Evolutionary conservation across 352 stramenopile species (phyloP).

Genomic region (Globisporangium irregulare): DNA sequence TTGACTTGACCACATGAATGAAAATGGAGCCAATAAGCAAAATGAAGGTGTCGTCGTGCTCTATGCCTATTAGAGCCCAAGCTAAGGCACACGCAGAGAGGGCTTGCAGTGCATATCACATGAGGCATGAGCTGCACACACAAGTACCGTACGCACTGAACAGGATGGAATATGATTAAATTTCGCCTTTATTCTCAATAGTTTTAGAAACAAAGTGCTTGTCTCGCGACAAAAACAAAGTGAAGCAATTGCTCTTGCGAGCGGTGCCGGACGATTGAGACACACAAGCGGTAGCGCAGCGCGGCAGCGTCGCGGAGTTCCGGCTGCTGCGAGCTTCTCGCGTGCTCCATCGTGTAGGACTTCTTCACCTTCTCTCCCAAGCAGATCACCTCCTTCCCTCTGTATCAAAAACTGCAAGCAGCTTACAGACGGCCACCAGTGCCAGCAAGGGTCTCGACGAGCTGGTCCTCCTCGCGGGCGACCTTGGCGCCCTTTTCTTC

Average conservation of each 20-base stretch:
- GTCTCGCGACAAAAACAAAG: constrained; percentile 12
- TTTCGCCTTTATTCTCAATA: constrained; percentile 87
- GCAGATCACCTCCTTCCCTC: constrained; percentile 17
- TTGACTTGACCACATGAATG: neutral
- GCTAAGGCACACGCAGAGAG: neutral
- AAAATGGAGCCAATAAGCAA: neutral
- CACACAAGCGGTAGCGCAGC: neutral
- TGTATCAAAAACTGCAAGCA: constrained; percentile 19
- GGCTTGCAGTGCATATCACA: too few species aligned
- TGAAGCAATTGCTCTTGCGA: neutral
- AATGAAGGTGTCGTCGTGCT: neutral
- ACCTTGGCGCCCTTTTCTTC: constrained; percentile 93
- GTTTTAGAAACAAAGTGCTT: constrained; percentile 54
- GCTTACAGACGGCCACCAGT: constrained; percentile 89
- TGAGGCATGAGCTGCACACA: neutral
- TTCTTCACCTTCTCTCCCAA: constrained; percentile 3
- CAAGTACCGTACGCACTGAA: neutral
- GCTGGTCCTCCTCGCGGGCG: constrained; percentile 80
- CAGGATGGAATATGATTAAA: constrained; percentile 37
- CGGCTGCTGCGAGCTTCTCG: constrained; percentile 3
- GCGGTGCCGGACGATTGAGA: neutral
- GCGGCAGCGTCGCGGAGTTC: neutral
- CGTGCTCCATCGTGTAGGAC: neutral
- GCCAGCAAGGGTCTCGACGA: constrained; percentile 85
- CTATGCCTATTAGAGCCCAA: too few species aligned